A percentile compares a stretch with the other conserved stretches of the same genome.
These are phyloP conservation scores for Linnemannia elongata DNA, from an alignment of 192 early-diverging fungal species.

Conservation along the genomic window DNA sequence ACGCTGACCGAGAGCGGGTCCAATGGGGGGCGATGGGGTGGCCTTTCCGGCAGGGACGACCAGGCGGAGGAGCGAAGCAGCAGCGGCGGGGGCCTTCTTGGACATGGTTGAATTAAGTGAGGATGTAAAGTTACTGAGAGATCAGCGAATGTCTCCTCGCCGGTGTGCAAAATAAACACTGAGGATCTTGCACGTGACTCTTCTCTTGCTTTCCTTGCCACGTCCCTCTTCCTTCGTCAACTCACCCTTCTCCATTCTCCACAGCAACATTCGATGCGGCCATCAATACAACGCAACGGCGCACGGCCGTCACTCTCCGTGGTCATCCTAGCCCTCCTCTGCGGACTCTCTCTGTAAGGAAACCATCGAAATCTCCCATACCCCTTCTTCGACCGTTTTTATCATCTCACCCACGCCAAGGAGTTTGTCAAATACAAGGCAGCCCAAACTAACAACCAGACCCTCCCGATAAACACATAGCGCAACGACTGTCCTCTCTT, in stretches of 20 bases:
- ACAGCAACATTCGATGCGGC: neutral
- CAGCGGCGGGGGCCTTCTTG: slow-evolving; percentile 55
- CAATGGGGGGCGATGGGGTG: slow-evolving; percentile 92
- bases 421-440: neutral
- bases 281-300: neutral
- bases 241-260: neutral
- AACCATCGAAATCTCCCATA: neutral
- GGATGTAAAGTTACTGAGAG: neutral
- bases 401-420: neutral
- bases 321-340: slow-evolving; percentile 13
- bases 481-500: neutral
- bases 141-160: neutral
- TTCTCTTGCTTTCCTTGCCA: neutral
- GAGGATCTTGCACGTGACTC: neutral
- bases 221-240: neutral
- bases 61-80: slow-evolving; percentile 68
- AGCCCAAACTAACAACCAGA: neutral
- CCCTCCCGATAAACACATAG: neutral
- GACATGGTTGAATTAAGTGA: slow-evolving; percentile 28
- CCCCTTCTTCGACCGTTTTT: neutral
- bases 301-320: neutral
- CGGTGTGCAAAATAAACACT: slow-evolving; percentile 5
- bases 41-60: slow-evolving; percentile 94
- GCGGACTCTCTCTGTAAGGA: slow-evolving; percentile 15
- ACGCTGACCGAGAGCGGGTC: slow-evolving; percentile 95